phyloP scores from a whole-genome alignment of 2,329 filamentous ascomycete genomes.

The Claviceps citrina region DNA sequence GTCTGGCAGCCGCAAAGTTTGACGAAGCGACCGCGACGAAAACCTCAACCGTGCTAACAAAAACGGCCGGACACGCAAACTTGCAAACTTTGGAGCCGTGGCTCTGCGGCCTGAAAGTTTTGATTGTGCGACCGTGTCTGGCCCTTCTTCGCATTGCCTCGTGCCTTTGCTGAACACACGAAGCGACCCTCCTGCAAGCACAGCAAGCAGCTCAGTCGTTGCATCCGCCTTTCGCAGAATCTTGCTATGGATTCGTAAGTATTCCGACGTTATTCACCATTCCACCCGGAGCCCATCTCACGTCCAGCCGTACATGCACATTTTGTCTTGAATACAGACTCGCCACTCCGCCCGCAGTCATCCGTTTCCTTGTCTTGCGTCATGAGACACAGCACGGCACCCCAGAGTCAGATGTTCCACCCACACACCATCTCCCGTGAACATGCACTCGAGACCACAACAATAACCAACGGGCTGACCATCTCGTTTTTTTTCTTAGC shows the following conservation, averaged over 20 bases:
- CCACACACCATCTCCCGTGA: not conserved
- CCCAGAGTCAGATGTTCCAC: not conserved
- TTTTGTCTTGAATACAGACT: not conserved
- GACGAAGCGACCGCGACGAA: too few relatives aligned
- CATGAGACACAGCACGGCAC: constrained; percentile 1
- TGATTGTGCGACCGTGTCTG: too few relatives aligned
- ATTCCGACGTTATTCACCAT: not conserved
- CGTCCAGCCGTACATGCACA: too few relatives aligned
- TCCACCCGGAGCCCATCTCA: too few relatives aligned
- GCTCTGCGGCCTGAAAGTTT: too few relatives aligned
- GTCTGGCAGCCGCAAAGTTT: too few relatives aligned
- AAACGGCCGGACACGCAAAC: too few relatives aligned
- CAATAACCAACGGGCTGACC: constrained; percentile 9
- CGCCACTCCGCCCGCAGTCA: not conserved
- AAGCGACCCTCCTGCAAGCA: too few relatives aligned
- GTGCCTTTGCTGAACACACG: too few relatives aligned
- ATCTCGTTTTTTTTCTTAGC: constrained; percentile 18
- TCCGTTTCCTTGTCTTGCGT: not conserved
- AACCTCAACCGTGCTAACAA: too few relatives aligned
- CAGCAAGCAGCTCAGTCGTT: not conserved
- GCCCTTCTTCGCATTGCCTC: too few relatives aligned
- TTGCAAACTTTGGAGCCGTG: too few relatives aligned
- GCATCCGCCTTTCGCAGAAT: not conserved
- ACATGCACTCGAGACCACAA: not conserved
- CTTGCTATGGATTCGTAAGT: constrained; percentile 1